These are phyloP conservation scores for Leccinum uliginosum DNA, from an alignment of 768 basidiomycete species.

Conservation along the genomic window DNA sequence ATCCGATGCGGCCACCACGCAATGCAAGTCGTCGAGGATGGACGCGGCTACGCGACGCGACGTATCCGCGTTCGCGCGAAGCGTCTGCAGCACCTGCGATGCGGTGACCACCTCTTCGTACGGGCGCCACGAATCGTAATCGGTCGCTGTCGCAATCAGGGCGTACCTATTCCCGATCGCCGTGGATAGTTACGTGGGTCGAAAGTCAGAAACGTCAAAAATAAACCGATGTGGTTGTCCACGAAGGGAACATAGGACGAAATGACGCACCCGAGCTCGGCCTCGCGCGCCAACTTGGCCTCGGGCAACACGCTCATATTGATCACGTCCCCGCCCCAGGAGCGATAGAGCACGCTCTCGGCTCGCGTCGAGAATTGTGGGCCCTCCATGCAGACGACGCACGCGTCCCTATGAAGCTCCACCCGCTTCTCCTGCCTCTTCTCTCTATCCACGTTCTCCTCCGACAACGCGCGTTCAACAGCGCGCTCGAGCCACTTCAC, in stretches of 20 bases:
- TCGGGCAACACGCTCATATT: conserved; percentile 98
- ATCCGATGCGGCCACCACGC: background rate
- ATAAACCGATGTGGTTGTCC: too few relatives aligned
- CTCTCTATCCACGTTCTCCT: conserved; percentile 3
- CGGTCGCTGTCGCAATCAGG: conserved; percentile 85
- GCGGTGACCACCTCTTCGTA: conserved; percentile 81
- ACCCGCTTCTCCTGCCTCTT: conserved; percentile 49
- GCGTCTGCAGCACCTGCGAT: conserved; percentile 85
- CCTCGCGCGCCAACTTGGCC: conserved; percentile 94
- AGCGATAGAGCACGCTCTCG: conserved; percentile 90
- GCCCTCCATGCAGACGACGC: conserved; percentile 95
- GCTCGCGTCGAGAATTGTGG: conserved; percentile 98
- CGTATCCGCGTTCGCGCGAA: conserved; percentile 82
- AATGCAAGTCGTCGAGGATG: conserved; percentile 58
- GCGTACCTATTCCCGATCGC: conserved; percentile 64
- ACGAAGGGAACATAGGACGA: background rate
- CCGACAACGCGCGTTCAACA: conserved; percentile 58
- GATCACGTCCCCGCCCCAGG: conserved; percentile 90
- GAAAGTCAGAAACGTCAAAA: background rate
- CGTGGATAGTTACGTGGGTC: background rate
- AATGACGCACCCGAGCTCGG: conserved; percentile 71
- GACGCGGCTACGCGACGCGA: conserved; percentile 70
- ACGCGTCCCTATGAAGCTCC: conserved; percentile 75
- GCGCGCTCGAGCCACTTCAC: conserved; percentile 60
- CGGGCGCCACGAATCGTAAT: conserved; percentile 94